Evolutionary conservation across 169 alveolate genomes (phyloP), one percentile per base, ranked within the genome.

Genomic region (Blepharisma undulans): DNA sequence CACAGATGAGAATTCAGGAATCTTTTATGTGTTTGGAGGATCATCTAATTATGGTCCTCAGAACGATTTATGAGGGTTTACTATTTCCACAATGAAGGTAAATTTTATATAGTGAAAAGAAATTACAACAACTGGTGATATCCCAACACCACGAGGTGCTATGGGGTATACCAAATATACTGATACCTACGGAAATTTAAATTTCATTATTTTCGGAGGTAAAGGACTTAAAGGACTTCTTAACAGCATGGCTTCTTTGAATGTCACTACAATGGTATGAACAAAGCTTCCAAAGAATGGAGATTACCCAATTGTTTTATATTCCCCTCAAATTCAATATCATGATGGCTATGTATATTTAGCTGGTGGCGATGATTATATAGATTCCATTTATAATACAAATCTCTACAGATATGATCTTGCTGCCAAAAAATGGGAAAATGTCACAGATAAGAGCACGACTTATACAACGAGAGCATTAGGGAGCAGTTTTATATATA

Each of bases 11-110:
- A 78, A 78, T 32, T 78, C 86, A 4, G 80, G 33, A 18, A 72
- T 25, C 18, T 29, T 78, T 14, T 29, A 29, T 4, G 16, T 78
- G 71, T 78, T 78, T 32, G 86, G 86, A 29, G 86, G 86, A 22
- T 29, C 86, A 78, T 21, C 34, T 2, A 6, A 29, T 6, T 78
- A 78, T 32, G 86, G 86, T 21, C 29, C 86, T 78, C 29, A 78
- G 60, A 29, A 25, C 18, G 86, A 78, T 78, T 78, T 78, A 78
- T 78, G 86, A 34, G 86, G 14, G 25, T 78, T 29, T 61, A 32
- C 29, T 1, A 27, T 78, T 32, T 27, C 25, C 25, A 84, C 78
- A 21, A 79, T 29, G 34, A 33, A 79, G 66, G 87, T 27, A 29
- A 4, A 32, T n/a, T 33, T 79, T 27, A n/a, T 25, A 72, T 72